phyloP scores from a whole-genome alignment of 1,139 yeast genomes.

The Debaryomycetaceae sp. region DNA sequence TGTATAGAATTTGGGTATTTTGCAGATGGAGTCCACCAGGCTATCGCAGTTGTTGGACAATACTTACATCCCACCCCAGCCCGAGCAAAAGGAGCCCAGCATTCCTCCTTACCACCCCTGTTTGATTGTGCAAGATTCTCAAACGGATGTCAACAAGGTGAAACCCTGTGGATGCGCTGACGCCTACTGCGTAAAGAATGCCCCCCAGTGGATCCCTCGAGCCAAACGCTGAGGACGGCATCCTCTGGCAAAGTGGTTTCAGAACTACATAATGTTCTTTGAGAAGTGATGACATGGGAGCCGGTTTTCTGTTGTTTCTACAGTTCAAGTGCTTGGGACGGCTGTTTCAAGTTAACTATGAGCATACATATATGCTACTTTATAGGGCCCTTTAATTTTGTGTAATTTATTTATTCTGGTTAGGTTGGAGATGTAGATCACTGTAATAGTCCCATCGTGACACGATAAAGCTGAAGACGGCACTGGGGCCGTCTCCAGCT shows the following conservation, averaged over 20 bases:
- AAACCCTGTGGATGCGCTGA: constrained; percentile 47
- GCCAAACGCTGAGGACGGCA: constrained; percentile 14
- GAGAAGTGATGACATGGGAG: no score
- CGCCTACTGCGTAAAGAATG: constrained; percentile 40
- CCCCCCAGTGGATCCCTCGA: constrained; percentile 42
- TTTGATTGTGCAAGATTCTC: constrained; percentile 42
- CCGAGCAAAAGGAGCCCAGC: constrained; percentile 6
- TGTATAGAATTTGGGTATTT: no score
- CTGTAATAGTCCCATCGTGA: constrained; percentile 39
- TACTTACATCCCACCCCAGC: constrained; percentile 34
- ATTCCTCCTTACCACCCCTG: constrained; percentile 45
- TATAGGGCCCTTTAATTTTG: constrained; percentile 1
- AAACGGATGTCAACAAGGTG: constrained; percentile 35
- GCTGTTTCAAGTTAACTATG: not conserved
- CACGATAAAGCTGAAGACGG: constrained; percentile 14
- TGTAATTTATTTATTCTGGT: not conserved
- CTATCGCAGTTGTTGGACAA: constrained; percentile 24
- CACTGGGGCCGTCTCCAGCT: constrained; percentile 5
- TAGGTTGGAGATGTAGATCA: constrained; percentile 30
- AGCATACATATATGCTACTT: not conserved
- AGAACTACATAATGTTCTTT: no score
- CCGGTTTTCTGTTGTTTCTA: no score
- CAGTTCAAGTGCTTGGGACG: not conserved
- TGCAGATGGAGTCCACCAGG: constrained; percentile 34
- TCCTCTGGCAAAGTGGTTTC: no score